Percentiles rank a stretch among this genome's conserved stretches.
These are phyloP conservation scores for Daedaleopsis nitida DNA, from an alignment of 768 basidiomycete genomes.

Conservation along the genomic window DNA sequence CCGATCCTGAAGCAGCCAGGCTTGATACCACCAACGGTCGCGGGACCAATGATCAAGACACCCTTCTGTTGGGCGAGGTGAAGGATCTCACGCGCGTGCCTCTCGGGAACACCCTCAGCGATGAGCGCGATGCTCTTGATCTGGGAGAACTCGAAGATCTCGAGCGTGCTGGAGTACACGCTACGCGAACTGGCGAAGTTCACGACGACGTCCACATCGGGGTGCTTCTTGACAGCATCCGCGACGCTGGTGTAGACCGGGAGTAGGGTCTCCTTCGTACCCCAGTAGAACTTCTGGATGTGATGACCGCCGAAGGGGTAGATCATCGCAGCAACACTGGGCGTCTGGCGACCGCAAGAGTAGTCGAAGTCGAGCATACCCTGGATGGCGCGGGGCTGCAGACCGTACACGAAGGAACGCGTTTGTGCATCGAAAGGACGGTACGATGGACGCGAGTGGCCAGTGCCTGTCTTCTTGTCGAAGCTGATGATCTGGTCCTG, in stretches of 20 bases:
- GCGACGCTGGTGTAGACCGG: slow-evolving; percentile 93
- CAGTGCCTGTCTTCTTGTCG: slow-evolving; percentile 46
- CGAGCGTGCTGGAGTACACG: slow-evolving; percentile 93
- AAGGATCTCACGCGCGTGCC: slow-evolving; percentile 95
- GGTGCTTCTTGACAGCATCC: slow-evolving; percentile 92
- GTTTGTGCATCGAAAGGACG: slow-evolving; percentile 92
- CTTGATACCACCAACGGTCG: slow-evolving; percentile 99
- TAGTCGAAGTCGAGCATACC: slow-evolving; percentile 99
- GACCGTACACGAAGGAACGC: slow-evolving; percentile 97
- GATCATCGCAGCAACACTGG: slow-evolving; percentile 98
- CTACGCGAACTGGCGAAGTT: slow-evolving; percentile 96
- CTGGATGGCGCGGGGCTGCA: slow-evolving; percentile 99
- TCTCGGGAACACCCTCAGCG: slow-evolving; percentile 98
- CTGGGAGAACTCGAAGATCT: slow-evolving; percentile 75
- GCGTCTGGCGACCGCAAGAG: slow-evolving; percentile 89
- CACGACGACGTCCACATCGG: slow-evolving; percentile 95
- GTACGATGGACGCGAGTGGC: slow-evolving; percentile 68
- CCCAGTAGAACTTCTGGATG: slow-evolving; percentile 99
- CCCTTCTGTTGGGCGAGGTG: slow-evolving; percentile 83
- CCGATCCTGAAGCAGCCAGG: slow-evolving; percentile 99
- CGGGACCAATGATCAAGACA: slow-evolving; percentile 94
- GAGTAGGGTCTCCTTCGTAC: slow-evolving; percentile 96
- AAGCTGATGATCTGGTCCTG: slow-evolving; percentile 92
- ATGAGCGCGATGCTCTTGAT: slow-evolving; percentile 86
- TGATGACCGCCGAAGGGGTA: slow-evolving; percentile 99